These are phyloP conservation scores for Saraca asoca DNA, from an alignment of 331 rosid species.

Conservation along the genomic window DNA sequence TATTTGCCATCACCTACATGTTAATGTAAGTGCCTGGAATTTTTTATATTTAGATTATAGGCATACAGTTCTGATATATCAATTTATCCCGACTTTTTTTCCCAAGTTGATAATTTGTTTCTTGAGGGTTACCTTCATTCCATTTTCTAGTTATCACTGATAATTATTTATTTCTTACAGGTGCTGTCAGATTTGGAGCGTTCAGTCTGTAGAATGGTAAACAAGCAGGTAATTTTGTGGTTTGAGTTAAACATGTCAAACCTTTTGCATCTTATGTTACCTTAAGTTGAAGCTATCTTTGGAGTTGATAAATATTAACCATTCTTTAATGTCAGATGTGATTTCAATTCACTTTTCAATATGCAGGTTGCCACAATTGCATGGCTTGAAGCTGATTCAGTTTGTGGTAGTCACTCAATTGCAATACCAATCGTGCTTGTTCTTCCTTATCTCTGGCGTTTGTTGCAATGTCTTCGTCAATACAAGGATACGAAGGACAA, in stretches of 20 bases:
- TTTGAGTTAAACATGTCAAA: constrained; percentile 9
- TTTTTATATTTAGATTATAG: constrained; percentile 21
- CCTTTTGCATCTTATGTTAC: constrained; percentile 24
- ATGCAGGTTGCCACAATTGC: constrained; percentile 98
- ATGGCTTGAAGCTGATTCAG: constrained; percentile 99
- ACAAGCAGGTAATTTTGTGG: constrained; percentile 70
- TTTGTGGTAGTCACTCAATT: constrained; percentile 95
- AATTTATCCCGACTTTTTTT: constrained; percentile 13
- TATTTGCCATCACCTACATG: background rate
- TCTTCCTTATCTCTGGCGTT: constrained; percentile 89
- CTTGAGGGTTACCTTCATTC: background rate
- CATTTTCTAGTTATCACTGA: constrained; percentile 20
- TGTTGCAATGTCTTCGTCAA: constrained; percentile 93
- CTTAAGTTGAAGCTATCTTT: constrained; percentile 15
- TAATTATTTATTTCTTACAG: constrained; percentile 52
- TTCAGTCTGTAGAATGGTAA: constrained; percentile 94
- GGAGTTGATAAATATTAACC: background rate
- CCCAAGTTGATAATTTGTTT: background rate
- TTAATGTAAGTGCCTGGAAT: constrained; percentile 18
- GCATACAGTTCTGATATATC: background rate
- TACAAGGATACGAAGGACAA: constrained; percentile 87
- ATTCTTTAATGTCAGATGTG: constrained; percentile 5
- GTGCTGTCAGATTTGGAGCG: constrained; percentile 97
- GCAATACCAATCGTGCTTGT: constrained; percentile 88
- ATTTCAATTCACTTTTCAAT: constrained; percentile 3